A percentile compares a stretch with the other conserved stretches of the same genome.
Conservation (phyloP, 2,329 filamentous ascomycete genomes). For the Dactylellina sp. region DNA sequence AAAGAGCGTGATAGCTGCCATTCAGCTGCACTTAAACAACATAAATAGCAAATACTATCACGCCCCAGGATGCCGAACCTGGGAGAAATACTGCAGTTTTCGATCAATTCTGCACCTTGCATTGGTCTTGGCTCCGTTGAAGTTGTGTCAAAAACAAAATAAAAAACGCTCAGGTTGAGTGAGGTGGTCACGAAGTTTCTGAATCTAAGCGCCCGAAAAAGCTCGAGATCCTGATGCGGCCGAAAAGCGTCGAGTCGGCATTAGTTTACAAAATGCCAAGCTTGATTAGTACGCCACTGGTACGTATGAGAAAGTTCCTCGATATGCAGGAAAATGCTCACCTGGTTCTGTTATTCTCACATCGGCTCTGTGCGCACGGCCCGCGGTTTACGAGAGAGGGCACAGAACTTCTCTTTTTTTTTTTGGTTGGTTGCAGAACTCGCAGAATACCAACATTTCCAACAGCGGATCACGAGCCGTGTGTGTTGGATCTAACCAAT, state of each 20-base stretch:
- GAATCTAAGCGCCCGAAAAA: slow-evolving; percentile 32
- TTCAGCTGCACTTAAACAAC: background rate
- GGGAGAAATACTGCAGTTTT: background rate
- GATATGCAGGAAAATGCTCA: background rate
- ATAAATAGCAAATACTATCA: too few species aligned
- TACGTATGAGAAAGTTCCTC: background rate
- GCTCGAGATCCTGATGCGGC: slow-evolving; percentile 7
- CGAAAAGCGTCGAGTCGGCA: slow-evolving; percentile 6
- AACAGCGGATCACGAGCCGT: slow-evolving; percentile 52
- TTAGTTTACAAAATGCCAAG: slow-evolving; percentile 12
- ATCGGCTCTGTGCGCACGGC: slow-evolving; percentile 28
- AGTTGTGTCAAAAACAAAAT: background rate
- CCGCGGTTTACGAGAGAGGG: slow-evolving; percentile 28
- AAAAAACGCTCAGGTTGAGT: too few species aligned
- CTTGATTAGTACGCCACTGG: background rate
- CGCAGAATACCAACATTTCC: slow-evolving; percentile 38
- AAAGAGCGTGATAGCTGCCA: background rate
- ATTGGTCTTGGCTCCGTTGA: slow-evolving; percentile 1
- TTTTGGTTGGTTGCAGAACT: slow-evolving; percentile 28
- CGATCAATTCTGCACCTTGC: slow-evolving; percentile 22
- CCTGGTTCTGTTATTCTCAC: background rate
- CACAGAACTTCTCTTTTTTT: background rate
- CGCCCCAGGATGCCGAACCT: background rate
- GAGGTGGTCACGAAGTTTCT: background rate
- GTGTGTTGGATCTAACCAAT: slow-evolving; percentile 42